These are phyloP conservation scores for Thozetella sp. DNA, from an alignment of 495 filamentous ascomycete species.

Conservation along the genomic window DNA sequence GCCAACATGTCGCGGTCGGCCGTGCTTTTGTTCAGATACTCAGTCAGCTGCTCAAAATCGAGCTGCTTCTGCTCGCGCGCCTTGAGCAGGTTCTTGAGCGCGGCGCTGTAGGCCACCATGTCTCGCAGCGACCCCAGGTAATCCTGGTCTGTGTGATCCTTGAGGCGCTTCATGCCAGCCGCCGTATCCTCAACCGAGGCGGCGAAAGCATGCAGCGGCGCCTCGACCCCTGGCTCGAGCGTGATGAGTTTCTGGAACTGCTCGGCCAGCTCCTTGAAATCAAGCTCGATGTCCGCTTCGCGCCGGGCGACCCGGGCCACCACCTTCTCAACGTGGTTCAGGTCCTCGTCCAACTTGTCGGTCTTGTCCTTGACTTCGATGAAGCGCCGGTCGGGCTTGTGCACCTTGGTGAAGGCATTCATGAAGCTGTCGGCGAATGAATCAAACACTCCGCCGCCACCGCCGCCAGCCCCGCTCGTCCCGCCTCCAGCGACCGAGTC, in stretches of 20 bases:
- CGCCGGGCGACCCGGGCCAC: slow-evolving; percentile 86
- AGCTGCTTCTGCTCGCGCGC: slow-evolving; percentile 96
- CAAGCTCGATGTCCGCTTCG: slow-evolving; percentile 84
- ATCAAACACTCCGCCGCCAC: slow-evolving; percentile 75
- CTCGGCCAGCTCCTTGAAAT: slow-evolving; percentile 85
- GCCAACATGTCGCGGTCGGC: slow-evolving; percentile 87
- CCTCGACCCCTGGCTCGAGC: slow-evolving; percentile 86
- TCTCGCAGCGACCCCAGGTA: slow-evolving; percentile 90
- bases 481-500: slow-evolving; percentile 15
- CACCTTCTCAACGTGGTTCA: slow-evolving; percentile 90
- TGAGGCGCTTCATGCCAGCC: slow-evolving; percentile 70
- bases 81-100: slow-evolving; percentile 85
- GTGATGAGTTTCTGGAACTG: slow-evolving; percentile 92
- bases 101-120: slow-evolving; percentile 88
- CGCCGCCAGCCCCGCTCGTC: slow-evolving; percentile 25
- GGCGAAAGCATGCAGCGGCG: slow-evolving; percentile 79
- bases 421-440: slow-evolving; percentile 95
- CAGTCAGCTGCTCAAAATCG: slow-evolving; percentile 93
- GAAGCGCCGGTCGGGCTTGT: slow-evolving; percentile 93
- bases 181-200: slow-evolving; percentile 82
- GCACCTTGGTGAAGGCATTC: slow-evolving; percentile 94
- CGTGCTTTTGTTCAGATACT: slow-evolving; percentile 89
- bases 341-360: slow-evolving; percentile 93
- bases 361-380: slow-evolving; percentile 92
- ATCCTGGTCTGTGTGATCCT: slow-evolving; percentile 93